Conservation (phyloP, 768 basidiomycete genomes). For the Aureoboletus auriporus region DNA sequence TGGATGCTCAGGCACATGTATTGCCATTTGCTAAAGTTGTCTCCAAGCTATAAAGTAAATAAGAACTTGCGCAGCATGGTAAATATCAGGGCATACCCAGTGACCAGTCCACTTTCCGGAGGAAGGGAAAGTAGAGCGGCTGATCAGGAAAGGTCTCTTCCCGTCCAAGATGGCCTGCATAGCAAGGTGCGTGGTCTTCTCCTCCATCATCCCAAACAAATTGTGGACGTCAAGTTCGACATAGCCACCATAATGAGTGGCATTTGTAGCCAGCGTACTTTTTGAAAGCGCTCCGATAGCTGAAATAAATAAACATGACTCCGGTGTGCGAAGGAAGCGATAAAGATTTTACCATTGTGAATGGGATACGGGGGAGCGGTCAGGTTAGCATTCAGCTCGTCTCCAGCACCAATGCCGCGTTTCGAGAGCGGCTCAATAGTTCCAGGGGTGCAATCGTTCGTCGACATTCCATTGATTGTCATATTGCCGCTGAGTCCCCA, state of each 20-base stretch:
- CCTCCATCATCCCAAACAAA: constrained; percentile 70
- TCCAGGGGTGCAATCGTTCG: constrained; percentile 36
- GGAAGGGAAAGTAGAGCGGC: constrained; percentile 65
- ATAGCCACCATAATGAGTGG: constrained; percentile 60
- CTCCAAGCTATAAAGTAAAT: constrained; percentile 51
- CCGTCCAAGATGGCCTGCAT: constrained; percentile 50
- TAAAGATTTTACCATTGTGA: constrained; percentile 51
- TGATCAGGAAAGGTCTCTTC: constrained; percentile 67
- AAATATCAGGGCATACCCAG: constrained; percentile 42
- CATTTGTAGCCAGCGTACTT: constrained; percentile 65
- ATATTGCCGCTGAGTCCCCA: constrained; percentile 74
- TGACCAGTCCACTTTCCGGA: constrained; percentile 70
- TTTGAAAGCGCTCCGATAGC: constrained; percentile 49
- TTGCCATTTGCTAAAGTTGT: constrained; percentile 73
- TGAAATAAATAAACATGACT: constrained; percentile 15
- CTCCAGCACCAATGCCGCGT: constrained; percentile 50
- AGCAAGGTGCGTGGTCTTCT: constrained; percentile 59
- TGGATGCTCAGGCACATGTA: constrained; percentile 70
- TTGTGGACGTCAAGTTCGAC: constrained; percentile 68
- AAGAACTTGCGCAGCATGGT: not conserved
- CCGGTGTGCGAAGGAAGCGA: not conserved
- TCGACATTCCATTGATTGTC: constrained; percentile 62
- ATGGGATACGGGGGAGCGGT: constrained; percentile 65
- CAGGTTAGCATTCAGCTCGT: constrained; percentile 44
- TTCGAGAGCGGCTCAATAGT: constrained; percentile 24